Percentiles rank a stretch among this genome's conserved stretches.
These are phyloP conservation scores for Pseudogymnoascus sp. DNA, from an alignment of 2,329 filamentous ascomycete species.

Conservation along the genomic window DNA sequence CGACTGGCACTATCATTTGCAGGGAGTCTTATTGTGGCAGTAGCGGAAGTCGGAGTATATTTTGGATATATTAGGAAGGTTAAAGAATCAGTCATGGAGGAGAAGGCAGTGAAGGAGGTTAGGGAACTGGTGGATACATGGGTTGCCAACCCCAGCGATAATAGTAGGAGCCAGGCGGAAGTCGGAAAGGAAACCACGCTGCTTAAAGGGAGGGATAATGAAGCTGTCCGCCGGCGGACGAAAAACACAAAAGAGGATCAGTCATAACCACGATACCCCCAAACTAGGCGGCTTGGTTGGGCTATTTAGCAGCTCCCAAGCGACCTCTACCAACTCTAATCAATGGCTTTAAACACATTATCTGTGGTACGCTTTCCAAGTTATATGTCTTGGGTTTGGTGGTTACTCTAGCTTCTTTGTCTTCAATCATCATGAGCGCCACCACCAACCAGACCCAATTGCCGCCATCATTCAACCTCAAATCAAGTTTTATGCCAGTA, in stretches of 20 bases:
- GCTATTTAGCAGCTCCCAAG: not conserved
- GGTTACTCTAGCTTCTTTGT: not conserved
- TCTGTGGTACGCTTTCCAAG: not conserved
- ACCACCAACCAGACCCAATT: not conserved
- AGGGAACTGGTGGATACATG: conserved; percentile 66
- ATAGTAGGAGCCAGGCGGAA: not conserved
- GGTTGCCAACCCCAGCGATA: conserved; percentile 33
- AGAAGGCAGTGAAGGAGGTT: conserved; percentile 52
- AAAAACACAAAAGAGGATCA: not conserved
- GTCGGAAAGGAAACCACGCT: not conserved
- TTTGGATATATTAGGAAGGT: conserved; percentile 66
- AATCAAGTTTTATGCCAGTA: not conserved
- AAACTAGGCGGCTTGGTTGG: not conserved
- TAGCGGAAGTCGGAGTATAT: conserved; percentile 73
- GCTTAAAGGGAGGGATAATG: not conserved
- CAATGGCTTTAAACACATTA: not conserved
- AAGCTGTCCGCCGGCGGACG: not conserved
- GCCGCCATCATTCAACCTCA: not conserved
- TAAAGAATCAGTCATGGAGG: conserved; percentile 56
- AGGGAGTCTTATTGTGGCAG: conserved; percentile 59
- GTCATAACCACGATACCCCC: not conserved
- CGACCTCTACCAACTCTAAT: not conserved
- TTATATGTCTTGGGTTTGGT: not conserved
- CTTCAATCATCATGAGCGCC: not conserved
- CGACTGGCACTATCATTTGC: conserved; percentile 63